A percentile compares a stretch with the other conserved stretches of the same genome.
These are phyloP conservation scores for Solanum appendiculatum DNA, from an alignment of 257 asterid species.

Conservation along the genomic window DNA sequence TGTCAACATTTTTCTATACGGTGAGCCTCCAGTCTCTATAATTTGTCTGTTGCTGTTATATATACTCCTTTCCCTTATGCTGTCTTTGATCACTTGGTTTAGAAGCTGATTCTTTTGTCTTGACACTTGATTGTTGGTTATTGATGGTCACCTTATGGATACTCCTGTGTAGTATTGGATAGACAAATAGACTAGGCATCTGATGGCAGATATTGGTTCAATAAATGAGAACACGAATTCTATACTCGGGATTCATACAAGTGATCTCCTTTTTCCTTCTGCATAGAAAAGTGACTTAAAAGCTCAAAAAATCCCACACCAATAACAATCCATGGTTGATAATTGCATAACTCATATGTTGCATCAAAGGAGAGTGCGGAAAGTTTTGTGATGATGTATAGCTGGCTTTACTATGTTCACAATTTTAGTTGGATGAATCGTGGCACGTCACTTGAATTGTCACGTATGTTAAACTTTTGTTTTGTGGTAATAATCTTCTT, in stretches of 20 bases:
- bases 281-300: background rate
- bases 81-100: background rate
- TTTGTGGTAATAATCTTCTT: background rate
- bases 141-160: background rate
- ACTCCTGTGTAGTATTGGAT: background rate
- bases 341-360: background rate
- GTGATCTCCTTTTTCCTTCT: background rate
- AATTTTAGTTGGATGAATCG: background rate
- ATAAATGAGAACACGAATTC: background rate
- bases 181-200: background rate
- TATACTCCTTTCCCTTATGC: background rate
- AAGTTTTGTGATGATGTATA: background rate
- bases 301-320: background rate
- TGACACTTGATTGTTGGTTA: background rate
- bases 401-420: background rate
- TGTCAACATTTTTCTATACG: slow-evolving; percentile 69
- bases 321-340: background rate
- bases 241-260: background rate
- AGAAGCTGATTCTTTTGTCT: background rate
- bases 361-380: background rate
- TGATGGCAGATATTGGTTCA: background rate
- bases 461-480: background rate
- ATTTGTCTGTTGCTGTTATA: background rate
- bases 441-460: background rate
- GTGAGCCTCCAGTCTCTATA: slow-evolving; percentile 18